phyloP scores from a whole-genome alignment of 768 basidiomycete species.

The Leccinum variicolor region DNA sequence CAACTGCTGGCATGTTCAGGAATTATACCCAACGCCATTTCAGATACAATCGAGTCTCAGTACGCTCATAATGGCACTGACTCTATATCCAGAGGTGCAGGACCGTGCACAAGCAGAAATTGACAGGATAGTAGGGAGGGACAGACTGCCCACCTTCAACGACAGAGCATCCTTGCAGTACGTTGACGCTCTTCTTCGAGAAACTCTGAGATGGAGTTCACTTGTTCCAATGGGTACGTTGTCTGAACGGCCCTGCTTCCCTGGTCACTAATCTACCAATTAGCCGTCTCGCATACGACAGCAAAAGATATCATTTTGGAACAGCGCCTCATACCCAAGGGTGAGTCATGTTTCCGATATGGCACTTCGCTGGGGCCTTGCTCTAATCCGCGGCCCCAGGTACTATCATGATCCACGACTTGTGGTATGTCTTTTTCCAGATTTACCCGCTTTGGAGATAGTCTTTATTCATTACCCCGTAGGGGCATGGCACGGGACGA shows the following conservation, averaged over 20 bases:
- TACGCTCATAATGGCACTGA: slow-evolving; percentile 18
- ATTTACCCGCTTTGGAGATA: background rate
- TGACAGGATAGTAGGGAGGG: slow-evolving; percentile 18
- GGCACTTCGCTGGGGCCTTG: background rate
- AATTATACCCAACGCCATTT: background rate
- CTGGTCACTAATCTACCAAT: background rate
- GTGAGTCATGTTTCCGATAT: slow-evolving; percentile 14
- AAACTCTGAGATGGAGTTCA: slow-evolving; percentile 21
- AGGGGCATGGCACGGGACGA: slow-evolving; percentile 26
- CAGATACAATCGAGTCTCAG: slow-evolving; percentile 15
- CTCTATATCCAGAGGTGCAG: slow-evolving; percentile 22
- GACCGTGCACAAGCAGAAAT: slow-evolving; percentile 16
- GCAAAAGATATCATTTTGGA: slow-evolving; percentile 40
- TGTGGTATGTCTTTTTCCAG: slow-evolving; percentile 9
- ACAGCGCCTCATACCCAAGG: slow-evolving; percentile 51
- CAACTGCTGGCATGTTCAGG: background rate
- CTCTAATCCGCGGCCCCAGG: slow-evolving; percentile 10
- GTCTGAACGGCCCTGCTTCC: too few relatives aligned
- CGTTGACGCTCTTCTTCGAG: slow-evolving; percentile 21
- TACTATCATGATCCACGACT: slow-evolving; percentile 20
- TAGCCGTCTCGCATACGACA: slow-evolving; percentile 28
- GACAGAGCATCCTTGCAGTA: slow-evolving; percentile 20
- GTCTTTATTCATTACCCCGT: background rate
- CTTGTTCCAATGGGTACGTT: slow-evolving; percentile 20
- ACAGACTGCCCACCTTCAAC: slow-evolving; percentile 12